phyloP scores from a whole-genome alignment of 1,284 basidiomycete species.

The Malassezia sympodialis region DNA sequence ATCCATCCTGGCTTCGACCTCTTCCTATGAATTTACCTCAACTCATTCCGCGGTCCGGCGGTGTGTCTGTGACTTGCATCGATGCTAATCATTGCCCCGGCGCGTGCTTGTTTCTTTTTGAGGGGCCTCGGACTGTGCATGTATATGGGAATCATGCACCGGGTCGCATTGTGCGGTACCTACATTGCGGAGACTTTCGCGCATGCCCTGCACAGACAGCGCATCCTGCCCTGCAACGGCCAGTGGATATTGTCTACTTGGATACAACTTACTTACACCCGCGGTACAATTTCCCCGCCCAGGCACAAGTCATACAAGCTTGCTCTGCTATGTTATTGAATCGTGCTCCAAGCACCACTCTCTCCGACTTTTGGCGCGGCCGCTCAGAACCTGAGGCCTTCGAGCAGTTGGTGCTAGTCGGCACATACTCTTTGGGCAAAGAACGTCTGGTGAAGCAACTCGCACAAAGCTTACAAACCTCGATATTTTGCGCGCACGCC shows the following conservation, averaged over 20 bases:
- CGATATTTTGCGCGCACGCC: constrained; percentile 73
- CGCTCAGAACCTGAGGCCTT: not conserved
- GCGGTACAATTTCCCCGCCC: constrained; percentile 88
- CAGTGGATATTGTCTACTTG: constrained; percentile 74
- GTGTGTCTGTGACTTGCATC: constrained; percentile 81
- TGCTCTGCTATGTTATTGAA: constrained; percentile 61
- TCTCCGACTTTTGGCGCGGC: not conserved
- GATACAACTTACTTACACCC: constrained; percentile 95
- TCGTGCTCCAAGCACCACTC: not conserved
- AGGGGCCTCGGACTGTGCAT: constrained; percentile 75
- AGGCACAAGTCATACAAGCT: constrained; percentile 79
- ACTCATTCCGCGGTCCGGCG: constrained; percentile 68
- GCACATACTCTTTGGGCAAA: constrained; percentile 94
- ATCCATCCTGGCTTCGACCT: constrained; percentile 73
- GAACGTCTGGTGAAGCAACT: constrained; percentile 92
- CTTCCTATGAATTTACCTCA: constrained; percentile 69
- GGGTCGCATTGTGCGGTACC: constrained; percentile 64
- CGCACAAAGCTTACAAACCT: constrained; percentile 68
- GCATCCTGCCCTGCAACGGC: constrained; percentile 28
- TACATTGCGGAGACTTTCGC: constrained; percentile 77
- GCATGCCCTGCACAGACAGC: constrained; percentile 44
- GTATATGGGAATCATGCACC: constrained; percentile 15
- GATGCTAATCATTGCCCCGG: constrained; percentile 93
- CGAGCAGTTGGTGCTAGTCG: constrained; percentile 64
- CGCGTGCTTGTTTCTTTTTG: constrained; percentile 83